Evolutionary conservation across 768 basidiomycete species (phyloP), one percentile per base, ranked within the genome.

Genomic region (Boletus tylopilopsis): DNA sequence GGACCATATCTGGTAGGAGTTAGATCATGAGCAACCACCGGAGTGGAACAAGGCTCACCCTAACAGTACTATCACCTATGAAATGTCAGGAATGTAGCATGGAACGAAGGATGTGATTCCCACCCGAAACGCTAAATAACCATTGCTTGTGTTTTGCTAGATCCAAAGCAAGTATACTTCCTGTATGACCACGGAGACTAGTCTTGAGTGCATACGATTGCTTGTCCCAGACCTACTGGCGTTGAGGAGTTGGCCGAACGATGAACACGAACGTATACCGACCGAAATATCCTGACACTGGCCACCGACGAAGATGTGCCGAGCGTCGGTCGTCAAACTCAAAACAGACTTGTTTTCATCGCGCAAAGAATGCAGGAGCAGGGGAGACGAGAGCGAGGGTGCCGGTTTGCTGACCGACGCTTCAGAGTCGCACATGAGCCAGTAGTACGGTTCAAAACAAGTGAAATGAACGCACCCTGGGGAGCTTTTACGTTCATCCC

Each of bases 41-140:
- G 8, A 4, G 37, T 33, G 27, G 41, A 50, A 24, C 18, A 38
- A 16, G 30, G 37, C 81, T 42, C 64, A 93, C 90, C 60, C 92
- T 73, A 33, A 96, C 77, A 7, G 91, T 94, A 57, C 90, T 91
- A 55, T 94, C 93, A 12, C 90, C 93, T 93, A 45, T 11, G 42
- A 34, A 50, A 42, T 16, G 6, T 56, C 21, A 45, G 50, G 45
- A 39, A 48, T 40, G 13, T 23, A 33, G 30, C 6, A 16, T 16
- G 32, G 40, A 42, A 39, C n/a, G 10, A 19, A 38, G 33, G 42
- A 39, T 2, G 30, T 1, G 29, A 46, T 11, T 59, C 77, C 50
- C 64, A 89, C 92, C 88, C 39, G 91, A 93, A 5, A 91, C 85
- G 55, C 93, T 95, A 61, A 96, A 89, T 23, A 96, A 63, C 93